A percentile compares a stretch with the other conserved stretches of the same genome.
These are phyloP conservation scores for Huntiella savannae DNA, from an alignment of 2,329 filamentous ascomycete species.

Conservation along the genomic window DNA sequence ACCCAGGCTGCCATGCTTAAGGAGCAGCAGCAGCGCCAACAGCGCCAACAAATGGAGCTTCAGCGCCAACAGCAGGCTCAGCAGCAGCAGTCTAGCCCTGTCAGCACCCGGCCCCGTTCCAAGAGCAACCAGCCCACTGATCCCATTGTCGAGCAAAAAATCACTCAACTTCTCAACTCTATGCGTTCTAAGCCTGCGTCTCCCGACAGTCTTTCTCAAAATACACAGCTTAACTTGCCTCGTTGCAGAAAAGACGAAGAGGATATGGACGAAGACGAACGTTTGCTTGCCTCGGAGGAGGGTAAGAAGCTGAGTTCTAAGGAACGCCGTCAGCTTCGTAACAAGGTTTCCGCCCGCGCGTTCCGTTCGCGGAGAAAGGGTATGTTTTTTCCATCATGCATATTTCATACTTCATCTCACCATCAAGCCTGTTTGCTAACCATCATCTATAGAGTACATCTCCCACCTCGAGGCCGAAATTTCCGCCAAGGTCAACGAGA, in stretches of 20 bases:
- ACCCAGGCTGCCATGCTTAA: constrained; percentile 67
- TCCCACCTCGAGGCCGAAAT: constrained; percentile 82
- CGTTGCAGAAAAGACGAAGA: constrained; percentile 83
- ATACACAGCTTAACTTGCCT: constrained; percentile 39
- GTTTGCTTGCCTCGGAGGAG: constrained; percentile 83
- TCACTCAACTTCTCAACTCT: constrained; percentile 76
- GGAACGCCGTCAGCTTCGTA: constrained; percentile 87
- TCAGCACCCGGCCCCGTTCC: constrained; percentile 24
- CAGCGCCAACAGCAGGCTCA: constrained; percentile 29
- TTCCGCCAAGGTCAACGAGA: constrained; percentile 64
- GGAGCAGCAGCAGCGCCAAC: constrained; percentile 50
- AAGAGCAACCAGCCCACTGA: constrained; percentile 38
- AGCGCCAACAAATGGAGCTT: constrained; percentile 32
- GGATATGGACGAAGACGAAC: constrained; percentile 96
- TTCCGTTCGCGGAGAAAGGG: constrained; percentile 98
- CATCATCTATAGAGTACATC: constrained; percentile 60
- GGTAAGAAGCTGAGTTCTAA: constrained; percentile 99
- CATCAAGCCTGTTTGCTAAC: constrained; percentile 26
- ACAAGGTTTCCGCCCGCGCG: constrained; percentile 94
- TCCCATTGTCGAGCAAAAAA: constrained; percentile 73
- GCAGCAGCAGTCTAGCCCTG: constrained; percentile 22
- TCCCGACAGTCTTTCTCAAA: constrained; percentile 22
- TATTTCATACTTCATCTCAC: background rate
- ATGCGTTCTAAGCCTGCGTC: constrained; percentile 55
- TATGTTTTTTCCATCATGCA: constrained; percentile 27